Percentiles rank a stretch among this genome's conserved stretches.
Conservation (phyloP, 106 monocot genomes). For the Allium cepa region DNA sequence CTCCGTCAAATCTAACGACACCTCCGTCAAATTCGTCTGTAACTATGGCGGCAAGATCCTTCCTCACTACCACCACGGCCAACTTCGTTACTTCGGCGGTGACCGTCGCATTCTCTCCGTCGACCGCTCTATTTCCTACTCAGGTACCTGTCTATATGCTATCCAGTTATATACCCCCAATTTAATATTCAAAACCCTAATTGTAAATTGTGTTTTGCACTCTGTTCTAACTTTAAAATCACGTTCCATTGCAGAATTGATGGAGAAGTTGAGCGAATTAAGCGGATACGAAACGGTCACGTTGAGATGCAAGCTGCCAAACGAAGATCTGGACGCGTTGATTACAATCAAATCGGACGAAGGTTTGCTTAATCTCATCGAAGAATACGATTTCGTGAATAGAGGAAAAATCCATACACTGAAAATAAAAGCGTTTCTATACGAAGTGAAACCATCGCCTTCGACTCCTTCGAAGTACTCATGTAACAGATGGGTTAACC, state of each 20-base stretch:
- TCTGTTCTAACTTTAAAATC: not conserved
- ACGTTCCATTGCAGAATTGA: constrained; percentile 27
- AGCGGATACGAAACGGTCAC: constrained; percentile 45
- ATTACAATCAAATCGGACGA: constrained; percentile 71
- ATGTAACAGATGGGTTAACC: not conserved
- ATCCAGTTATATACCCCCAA: not conserved
- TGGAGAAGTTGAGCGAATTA: constrained; percentile 51
- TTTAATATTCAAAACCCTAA: not conserved
- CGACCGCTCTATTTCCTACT: constrained; percentile 30
- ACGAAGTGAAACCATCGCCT: not conserved
- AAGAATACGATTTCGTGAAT: constrained; percentile 65
- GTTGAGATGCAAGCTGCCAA: constrained; percentile 75
- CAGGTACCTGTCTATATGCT: constrained; percentile 4
- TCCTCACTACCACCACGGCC: constrained; percentile 36
- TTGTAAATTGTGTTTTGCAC: not conserved
- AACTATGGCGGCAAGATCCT: constrained; percentile 58
- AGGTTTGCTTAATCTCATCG: constrained; percentile 66
- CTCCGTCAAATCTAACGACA: not conserved
- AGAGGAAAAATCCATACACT: constrained; percentile 16
- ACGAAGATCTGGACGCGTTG: constrained; percentile 78
- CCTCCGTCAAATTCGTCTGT: constrained; percentile 39
- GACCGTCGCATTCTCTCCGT: constrained; percentile 37
- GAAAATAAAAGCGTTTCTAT: constrained; percentile 75
- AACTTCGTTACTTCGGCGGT: constrained; percentile 53
- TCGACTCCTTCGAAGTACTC: not conserved